Evolutionary conservation across 163 green algal species (phyloP).

Genomic region (Scenedesmus sp.): DNA sequence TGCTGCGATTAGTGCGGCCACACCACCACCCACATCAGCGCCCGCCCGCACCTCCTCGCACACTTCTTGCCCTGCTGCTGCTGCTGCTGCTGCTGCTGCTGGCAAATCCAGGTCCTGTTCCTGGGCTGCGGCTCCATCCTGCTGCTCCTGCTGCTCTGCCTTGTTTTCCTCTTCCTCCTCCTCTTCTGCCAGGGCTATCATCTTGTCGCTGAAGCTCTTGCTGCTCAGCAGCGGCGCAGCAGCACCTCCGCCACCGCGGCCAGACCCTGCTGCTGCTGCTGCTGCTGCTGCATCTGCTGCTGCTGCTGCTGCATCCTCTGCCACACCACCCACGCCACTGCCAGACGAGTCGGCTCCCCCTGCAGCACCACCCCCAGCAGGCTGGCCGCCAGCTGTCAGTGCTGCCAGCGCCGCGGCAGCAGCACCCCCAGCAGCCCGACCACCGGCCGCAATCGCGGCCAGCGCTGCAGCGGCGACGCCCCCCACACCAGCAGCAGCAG

Average conservation of each 20-base stretch:
- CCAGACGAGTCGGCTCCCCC: not conserved
- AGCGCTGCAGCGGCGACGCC: no score
- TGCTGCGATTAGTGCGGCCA: not conserved
- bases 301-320: no score
- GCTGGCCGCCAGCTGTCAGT: no score
- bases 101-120: not conserved
- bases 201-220: conserved; percentile 33
- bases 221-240: conserved; percentile 13
- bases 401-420: no score
- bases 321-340: not conserved
- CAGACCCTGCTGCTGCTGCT: not conserved
- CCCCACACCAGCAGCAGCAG: no score
- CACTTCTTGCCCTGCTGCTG: not conserved
- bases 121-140: not conserved
- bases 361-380: not conserved
- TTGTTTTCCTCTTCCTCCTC: not conserved
- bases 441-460: no score
- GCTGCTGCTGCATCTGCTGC: not conserved
- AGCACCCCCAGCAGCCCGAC: no score
- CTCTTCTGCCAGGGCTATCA: conserved; percentile 13
- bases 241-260: not conserved
- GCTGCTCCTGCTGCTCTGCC: not conserved
- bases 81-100: not conserved
- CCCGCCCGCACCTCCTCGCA: no score
- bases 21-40: not conserved